Base-by-base conservation (phyloP, 176 grass and related monocot genomes). In the Hsuehochloa calcarea region DNA sequence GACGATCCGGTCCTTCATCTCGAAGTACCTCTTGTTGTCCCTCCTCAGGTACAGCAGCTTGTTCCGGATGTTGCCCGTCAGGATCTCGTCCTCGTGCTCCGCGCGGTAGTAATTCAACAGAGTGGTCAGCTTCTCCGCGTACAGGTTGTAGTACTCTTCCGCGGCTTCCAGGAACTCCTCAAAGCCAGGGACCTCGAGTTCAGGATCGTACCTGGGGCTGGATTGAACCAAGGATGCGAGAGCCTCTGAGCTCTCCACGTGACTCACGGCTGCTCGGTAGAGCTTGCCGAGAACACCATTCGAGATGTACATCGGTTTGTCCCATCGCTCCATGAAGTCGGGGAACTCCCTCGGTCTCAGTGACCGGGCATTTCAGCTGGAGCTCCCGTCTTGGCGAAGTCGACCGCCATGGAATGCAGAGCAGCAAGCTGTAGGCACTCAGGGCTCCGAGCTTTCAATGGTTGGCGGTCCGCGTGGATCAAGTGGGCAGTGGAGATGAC, bases 1-100 rank as follows among this genome's bases (percentile, higher is more conserved):
- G 44, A 98, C 25, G 85, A 98, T 98, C 23, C 96, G 96, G 80
- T 98, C 96, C 82, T 90, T 98, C 86, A 98, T 83, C 81, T 98
- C 96, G 19, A 92, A 90, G 65, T 90, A 93, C 75, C 86, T 85
- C 80, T 93, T 98, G 81, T 90, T 95, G 76, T 95, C 93, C 46
- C 75, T 86, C 80, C 82, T 82, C 85, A 98, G 82, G 77, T 95
- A 95, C 72, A 92, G 22, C 14, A 87, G 82, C 75, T 81, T 92
- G 85, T 91, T 93, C 29, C 83, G 74, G 85, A 98, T 88, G 77
- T 98, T 95, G 26, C 96, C 96, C 14, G 96, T 98, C 68, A 98
- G 81, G 74, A 98, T 98, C 85, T 98, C 96, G 19, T 98, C 96
- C 87, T 98, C 96, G 31, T 83, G 50, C 80, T 87, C 76, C 10